phyloP scores from a whole-genome alignment of 331 rosid genomes.

The Cydonia oblonga region DNA sequence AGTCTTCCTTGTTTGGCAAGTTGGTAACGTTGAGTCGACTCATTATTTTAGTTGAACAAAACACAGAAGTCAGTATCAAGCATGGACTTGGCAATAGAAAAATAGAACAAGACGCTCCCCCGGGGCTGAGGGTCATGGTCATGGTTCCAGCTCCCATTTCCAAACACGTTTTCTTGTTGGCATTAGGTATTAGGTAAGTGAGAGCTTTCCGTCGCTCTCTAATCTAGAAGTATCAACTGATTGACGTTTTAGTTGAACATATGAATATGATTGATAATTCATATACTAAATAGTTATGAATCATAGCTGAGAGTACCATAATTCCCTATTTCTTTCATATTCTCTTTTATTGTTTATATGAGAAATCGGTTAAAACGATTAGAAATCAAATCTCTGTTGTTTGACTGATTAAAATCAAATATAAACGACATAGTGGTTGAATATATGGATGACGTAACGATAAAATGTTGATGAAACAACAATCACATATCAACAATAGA shows the following conservation, averaged over 20 bases:
- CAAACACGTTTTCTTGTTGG: neutral
- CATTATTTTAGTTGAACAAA: neutral
- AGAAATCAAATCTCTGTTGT: neutral
- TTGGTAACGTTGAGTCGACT: too few relatives aligned
- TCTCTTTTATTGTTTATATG: too few relatives aligned
- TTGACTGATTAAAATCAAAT: too few relatives aligned
- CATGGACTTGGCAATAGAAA: neutral
- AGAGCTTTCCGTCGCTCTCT: slow-evolving; percentile 18
- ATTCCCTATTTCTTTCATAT: too few relatives aligned
- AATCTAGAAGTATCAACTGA: slow-evolving; percentile 4
- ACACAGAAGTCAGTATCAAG: neutral
- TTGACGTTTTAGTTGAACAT: slow-evolving; percentile 3
- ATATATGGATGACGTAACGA: too few relatives aligned
- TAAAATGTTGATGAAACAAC: too few relatives aligned
- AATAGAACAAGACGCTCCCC: neutral
- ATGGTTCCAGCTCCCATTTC: neutral
- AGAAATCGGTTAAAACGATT: too few relatives aligned
- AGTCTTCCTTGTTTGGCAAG: too few relatives aligned
- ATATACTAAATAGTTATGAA: neutral
- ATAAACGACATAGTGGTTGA: neutral
- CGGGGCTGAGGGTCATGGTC: neutral
- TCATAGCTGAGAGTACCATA: too few relatives aligned
- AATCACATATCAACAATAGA: neutral
- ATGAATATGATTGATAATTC: neutral
- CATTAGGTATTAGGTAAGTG: slow-evolving; percentile 14